phyloP scores from a whole-genome alignment of 306 rosid species.

The Ammopiptanthus mongolicus region DNA sequence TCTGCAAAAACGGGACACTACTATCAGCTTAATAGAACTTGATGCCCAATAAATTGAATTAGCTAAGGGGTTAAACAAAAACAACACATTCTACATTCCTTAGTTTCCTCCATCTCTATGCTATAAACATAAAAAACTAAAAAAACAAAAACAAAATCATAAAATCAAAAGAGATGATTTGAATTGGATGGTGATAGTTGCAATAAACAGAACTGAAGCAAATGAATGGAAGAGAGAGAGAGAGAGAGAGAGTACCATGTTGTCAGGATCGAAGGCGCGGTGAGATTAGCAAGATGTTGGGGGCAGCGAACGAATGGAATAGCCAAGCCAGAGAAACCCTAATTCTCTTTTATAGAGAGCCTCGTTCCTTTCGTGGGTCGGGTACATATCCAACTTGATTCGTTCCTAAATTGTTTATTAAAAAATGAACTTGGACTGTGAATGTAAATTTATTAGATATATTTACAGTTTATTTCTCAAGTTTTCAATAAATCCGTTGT shows the following conservation, averaged over 20 bases:
- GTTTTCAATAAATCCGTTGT: not conserved
- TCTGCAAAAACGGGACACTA: conserved; percentile 33
- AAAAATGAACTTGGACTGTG: no score
- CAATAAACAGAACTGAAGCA: not conserved
- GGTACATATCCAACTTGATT: not conserved
- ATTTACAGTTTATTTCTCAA: no score
- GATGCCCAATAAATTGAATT: not conserved
- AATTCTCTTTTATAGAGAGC: not conserved
- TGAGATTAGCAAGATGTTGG: not conserved
- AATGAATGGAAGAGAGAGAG: not conserved
- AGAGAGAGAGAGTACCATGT: conserved; percentile 23
- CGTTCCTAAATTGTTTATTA: not conserved
- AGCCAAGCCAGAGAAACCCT: conserved; percentile 22
- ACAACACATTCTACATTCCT: not conserved
- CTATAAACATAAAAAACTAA: not conserved
- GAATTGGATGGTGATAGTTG: not conserved
- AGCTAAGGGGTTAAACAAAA: not conserved
- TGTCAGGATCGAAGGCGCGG: conserved; percentile 14
- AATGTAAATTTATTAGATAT: no score
- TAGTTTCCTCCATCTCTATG: not conserved
- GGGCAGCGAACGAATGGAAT: not conserved
- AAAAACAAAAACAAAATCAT: not conserved
- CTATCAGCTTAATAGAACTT: not conserved
- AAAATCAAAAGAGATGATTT: not conserved
- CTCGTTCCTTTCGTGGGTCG: not conserved